Evolutionary conservation across 805 yeast species (phyloP).

Genomic region (Saccharomyces mikatae): DNA sequence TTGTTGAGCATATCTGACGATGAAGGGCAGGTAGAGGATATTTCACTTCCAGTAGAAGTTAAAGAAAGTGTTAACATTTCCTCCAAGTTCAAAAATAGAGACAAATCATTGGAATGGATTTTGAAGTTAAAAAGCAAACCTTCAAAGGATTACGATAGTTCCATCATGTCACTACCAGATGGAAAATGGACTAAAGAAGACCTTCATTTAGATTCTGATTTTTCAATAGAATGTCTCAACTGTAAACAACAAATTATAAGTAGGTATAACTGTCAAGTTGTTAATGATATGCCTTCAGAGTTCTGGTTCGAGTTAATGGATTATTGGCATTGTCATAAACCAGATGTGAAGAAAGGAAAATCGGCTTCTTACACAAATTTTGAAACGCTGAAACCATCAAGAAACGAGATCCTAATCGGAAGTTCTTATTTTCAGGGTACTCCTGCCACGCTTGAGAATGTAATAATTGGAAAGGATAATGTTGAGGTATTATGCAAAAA

Average conservation of each 20-base stretch:
- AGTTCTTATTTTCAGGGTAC: conserved; percentile 17
- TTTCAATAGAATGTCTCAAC: conserved; percentile 9
- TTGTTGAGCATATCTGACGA: conserved; percentile 1
- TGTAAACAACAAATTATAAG: conserved; percentile 11
- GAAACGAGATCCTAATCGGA: conserved; percentile 22
- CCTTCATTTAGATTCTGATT: conserved; percentile 4
- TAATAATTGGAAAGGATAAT: background rate
- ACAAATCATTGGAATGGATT: background rate
- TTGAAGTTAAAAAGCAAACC: background rate
- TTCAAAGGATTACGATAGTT: conserved; percentile 7
- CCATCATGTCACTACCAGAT: conserved; percentile 10
- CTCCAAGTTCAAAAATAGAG: background rate
- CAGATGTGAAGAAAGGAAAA: conserved; percentile 28
- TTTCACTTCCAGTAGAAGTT: conserved; percentile 7
- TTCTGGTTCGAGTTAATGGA: conserved; percentile 94
- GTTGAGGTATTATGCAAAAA: conserved; percentile 9
- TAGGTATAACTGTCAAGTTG: conserved; percentile 9
- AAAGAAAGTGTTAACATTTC: background rate
- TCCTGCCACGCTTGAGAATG: conserved; percentile 8
- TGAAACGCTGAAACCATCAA: conserved; percentile 19
- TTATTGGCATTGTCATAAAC: conserved; percentile 95
- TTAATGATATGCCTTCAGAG: conserved; percentile 76
- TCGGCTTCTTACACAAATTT: conserved; percentile 10
- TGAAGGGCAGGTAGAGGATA: conserved; percentile 1
- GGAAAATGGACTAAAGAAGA: conserved; percentile 23